Evolutionary conservation across 2,329 filamentous ascomycete species (phyloP), one percentile per base, ranked within the genome.

Genomic region (Hymenoscyphus albidus): DNA sequence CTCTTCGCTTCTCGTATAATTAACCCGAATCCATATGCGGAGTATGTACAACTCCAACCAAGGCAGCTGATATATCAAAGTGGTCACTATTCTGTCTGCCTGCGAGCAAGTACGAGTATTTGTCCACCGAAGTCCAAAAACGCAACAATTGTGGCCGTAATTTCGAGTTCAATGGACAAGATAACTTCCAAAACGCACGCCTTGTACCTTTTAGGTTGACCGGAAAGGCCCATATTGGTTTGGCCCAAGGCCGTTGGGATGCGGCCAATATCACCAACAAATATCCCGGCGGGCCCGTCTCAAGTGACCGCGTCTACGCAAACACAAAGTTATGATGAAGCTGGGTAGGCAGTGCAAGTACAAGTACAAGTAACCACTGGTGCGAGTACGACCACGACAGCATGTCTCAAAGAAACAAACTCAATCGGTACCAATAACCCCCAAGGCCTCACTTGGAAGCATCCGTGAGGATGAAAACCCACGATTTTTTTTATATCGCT

Each of bases 1-100:
- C 48, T 54, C 48, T 27, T 54, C 48, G 48, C 18, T 54, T 54
- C 48, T 54, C 48, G 48, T 54, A 54, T 54, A 54, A 18, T 54
- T 13, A 54, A 22, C 27, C 13, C 18, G 48, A 13, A 12, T 54
- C 18, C 48, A 12, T 22, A 27, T 54, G 48, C 48, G 48, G 48
- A 27, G 18, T 13, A 9, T 27, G 48, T 5, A 54, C 48, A 22
- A 54, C 10, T 54, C 18, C 5, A 27, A 54, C 3, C 18, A 18
- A 9, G 48, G 48, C 48, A 54, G 48, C 48, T 54, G 48, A 54
- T 54, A 27, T 13, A 54, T 54, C 18, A 10, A 27, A 54, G 22
- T 27, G 48, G 22, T 54, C 18, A 54, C 48, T 54, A 54, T 54
- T 54, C 48, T 54, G 48, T n/a, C 18, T 31, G 48, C 44, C 44